Conservation (phyloP, 768 basidiomycete species). For the Naematelia aurantialba region DNA sequence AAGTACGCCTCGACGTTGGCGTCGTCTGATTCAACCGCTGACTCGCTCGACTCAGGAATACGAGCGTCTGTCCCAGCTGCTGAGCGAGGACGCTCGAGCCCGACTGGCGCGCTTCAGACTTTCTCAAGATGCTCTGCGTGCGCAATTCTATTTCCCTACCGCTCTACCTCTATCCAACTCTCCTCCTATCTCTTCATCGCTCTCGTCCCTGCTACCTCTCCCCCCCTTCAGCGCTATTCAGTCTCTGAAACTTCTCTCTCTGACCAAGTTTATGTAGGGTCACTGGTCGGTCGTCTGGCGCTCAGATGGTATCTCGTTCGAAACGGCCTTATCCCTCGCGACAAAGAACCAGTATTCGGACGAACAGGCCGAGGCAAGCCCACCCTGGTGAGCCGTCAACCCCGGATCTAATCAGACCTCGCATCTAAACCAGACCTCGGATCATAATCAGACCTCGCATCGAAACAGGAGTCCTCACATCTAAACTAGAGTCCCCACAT, state of each 20-base stretch:
- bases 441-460: no score
- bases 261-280: constrained; percentile 14
- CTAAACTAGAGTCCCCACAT: no score
- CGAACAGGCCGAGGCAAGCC: constrained; percentile 31
- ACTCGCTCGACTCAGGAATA: constrained; percentile 8
- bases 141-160: not conserved
- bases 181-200: not conserved
- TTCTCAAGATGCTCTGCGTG: constrained; percentile 20
- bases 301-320: constrained; percentile 27
- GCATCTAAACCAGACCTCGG: not conserved
- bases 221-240: not conserved
- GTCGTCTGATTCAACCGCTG: not conserved
- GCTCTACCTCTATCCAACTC: not conserved
- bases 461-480: no score
- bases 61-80: constrained; percentile 7
- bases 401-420: not conserved
- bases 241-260: not conserved
- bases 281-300: constrained; percentile 26
- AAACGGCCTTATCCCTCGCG: constrained; percentile 3
- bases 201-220: not conserved
- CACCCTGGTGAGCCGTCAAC: constrained; percentile 25
- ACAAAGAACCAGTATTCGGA: constrained; percentile 19
- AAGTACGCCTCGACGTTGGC: not conserved
- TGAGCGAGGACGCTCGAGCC: constrained; percentile 11
- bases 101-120: constrained; percentile 20